Evolutionary conservation across 176 grass and related monocot genomes (phyloP).

Genomic region (Aegilops umbellulata): DNA sequence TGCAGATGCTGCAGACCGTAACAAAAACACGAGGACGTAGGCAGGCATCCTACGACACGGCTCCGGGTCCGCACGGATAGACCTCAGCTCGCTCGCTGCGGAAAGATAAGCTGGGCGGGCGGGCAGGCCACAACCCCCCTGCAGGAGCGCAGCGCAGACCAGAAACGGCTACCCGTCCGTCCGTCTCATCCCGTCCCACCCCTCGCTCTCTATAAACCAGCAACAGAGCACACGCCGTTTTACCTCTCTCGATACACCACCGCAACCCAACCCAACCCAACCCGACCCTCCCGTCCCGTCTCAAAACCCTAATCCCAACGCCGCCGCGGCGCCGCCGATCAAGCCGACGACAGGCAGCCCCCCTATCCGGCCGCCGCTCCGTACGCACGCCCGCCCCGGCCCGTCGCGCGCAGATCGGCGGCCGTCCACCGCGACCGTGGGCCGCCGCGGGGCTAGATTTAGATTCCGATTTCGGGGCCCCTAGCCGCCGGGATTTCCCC

Average conservation of each 20-base stretch:
- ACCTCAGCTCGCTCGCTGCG: too few species aligned
- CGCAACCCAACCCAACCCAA: background rate
- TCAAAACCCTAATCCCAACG: slow-evolving; percentile 51
- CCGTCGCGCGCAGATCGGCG: slow-evolving; percentile 35
- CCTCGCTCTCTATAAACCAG: background rate
- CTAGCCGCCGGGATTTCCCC: background rate
- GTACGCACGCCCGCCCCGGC: background rate
- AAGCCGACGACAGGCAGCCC: too few species aligned
- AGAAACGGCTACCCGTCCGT: background rate
- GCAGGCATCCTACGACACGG: too few species aligned
- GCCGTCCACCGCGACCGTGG: background rate
- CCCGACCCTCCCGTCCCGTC: slow-evolving; percentile 17
- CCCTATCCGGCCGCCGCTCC: background rate
- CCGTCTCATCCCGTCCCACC: background rate
- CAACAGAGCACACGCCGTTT: background rate
- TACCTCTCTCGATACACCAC: background rate
- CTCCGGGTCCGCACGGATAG: too few species aligned
- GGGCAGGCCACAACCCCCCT: too few species aligned
- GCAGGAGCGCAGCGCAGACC: background rate
- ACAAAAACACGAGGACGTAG: background rate
- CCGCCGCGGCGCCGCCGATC: background rate
- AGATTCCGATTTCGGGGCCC: slow-evolving; percentile 26
- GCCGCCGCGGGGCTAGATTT: slow-evolving; percentile 29
- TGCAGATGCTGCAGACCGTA: background rate
- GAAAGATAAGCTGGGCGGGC: background rate